Evolutionary conservation across 805 yeast species (phyloP).

Genomic region (Hanseniaspora thailandica): DNA sequence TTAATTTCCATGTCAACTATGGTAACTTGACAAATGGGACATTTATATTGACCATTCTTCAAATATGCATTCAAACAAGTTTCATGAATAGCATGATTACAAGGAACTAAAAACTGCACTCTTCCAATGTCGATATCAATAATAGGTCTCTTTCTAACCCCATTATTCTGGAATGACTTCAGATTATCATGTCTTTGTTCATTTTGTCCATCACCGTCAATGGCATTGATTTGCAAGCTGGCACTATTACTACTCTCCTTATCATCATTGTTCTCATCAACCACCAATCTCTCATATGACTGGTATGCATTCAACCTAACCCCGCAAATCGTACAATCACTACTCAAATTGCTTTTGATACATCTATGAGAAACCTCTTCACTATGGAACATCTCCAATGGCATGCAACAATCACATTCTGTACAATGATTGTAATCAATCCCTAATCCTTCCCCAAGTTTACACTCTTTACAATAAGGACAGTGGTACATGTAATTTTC

Average conservation of each 20-base stretch:
- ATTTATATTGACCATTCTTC: slow-evolving; percentile 64
- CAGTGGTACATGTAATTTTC: slow-evolving; percentile 81
- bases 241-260: neutral
- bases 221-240: neutral
- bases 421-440: slow-evolving; percentile 87
- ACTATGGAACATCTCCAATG: slow-evolving; percentile 63
- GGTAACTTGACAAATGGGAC: slow-evolving; percentile 82
- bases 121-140: slow-evolving; percentile 4
- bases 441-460: slow-evolving; percentile 78
- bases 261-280: neutral
- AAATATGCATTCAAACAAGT: slow-evolving; percentile 69
- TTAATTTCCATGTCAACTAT: slow-evolving; percentile 79
- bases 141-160: slow-evolving; percentile 76
- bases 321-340: slow-evolving; percentile 11
- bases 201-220: neutral
- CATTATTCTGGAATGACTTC: slow-evolving; percentile 58
- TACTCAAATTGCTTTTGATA: slow-evolving; percentile 6
- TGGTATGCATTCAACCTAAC: slow-evolving; percentile 1
- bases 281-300: neutral
- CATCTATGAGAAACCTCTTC: slow-evolving; percentile 6
- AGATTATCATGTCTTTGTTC: neutral
- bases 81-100: slow-evolving; percentile 92
- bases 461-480: slow-evolving; percentile 82
- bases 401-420: slow-evolving; percentile 77
- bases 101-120: slow-evolving; percentile 27